These are phyloP conservation scores for Cutaneotrichosporon sp. DNA, from an alignment of 1,284 basidiomycete species.

Conservation along the genomic window DNA sequence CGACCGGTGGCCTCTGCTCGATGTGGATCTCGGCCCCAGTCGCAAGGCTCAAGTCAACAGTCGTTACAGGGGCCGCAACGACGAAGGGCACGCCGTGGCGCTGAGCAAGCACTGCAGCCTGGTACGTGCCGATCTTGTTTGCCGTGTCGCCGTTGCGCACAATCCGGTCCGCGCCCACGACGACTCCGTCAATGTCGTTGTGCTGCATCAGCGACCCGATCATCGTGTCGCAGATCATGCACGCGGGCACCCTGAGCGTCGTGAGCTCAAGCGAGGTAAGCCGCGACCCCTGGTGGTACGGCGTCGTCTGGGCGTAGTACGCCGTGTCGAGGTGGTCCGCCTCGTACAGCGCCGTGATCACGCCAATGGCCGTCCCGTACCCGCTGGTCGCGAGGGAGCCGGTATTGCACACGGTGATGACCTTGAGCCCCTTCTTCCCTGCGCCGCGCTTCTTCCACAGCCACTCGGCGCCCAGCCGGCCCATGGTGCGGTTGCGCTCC, in stretches of 20 bases:
- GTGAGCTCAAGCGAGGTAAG: slow-evolving; percentile 82
- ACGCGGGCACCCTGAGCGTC: slow-evolving; percentile 70
- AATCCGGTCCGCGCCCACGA: slow-evolving; percentile 78
- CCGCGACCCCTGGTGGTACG: slow-evolving; percentile 75
- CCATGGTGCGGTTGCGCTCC: slow-evolving; percentile 74
- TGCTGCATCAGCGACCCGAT: slow-evolving; percentile 87
- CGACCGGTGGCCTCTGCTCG: slow-evolving; percentile 76
- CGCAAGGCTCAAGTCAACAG: slow-evolving; percentile 72
- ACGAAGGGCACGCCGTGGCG: slow-evolving; percentile 81
- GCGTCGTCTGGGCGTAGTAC: slow-evolving; percentile 82
- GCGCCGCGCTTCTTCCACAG: slow-evolving; percentile 55
- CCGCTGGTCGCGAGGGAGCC: slow-evolving; percentile 88
- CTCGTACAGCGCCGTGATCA: slow-evolving; percentile 82
- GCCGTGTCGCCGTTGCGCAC: slow-evolving; percentile 88
- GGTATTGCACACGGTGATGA: slow-evolving; percentile 93
- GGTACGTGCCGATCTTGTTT: slow-evolving; percentile 92
- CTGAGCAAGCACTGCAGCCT: slow-evolving; percentile 78
- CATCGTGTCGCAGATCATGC: slow-evolving; percentile 93
- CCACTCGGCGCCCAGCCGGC: slow-evolving; percentile 78
- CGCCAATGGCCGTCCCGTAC: slow-evolving; percentile 87
- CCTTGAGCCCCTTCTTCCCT: slow-evolving; percentile 57
- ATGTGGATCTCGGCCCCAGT: slow-evolving; percentile 82
- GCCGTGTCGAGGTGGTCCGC: slow-evolving; percentile 68
- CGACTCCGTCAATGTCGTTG: slow-evolving; percentile 76
- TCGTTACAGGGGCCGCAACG: slow-evolving; percentile 82